Base-by-base conservation (phyloP, 2,329 filamentous ascomycete species). In the Hymenoscyphus salicellus region DNA sequence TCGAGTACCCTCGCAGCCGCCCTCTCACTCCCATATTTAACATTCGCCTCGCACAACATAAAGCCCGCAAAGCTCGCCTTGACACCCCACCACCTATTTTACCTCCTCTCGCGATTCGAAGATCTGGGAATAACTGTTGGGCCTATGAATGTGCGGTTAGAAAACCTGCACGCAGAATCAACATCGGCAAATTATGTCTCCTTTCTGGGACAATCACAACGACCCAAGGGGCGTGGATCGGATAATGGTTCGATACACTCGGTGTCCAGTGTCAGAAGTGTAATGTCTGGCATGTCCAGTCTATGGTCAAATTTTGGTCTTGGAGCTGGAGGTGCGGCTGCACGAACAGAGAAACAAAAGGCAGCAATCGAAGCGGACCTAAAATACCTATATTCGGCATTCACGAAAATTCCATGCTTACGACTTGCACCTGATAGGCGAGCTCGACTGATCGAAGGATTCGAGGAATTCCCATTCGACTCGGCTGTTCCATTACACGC, bases 381-480 rank as follows among this genome's bases (percentile, higher is more conserved):
- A 71, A 97, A 94, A 77, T 98, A 99, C 77, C 83, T 99, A 38
- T 99, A 97, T 80, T 98, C 95, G 52, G 92, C 95, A 64, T 99
- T 98, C 76, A 99, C 95, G 74, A 99, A 98, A 80, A 96, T 99
- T 55, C 95, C 95, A 0, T 97, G 92, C 74, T 82, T 99, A 68
- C 88, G 90, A 69, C 82, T 99, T 63, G 89, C 93, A 32, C 93
- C 93, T n/a, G 95, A 99, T 77, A 93, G 93, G 81, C 91, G 92
- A 70, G 93, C 94, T 58, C 89, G 90, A 61, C 82, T 97, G 66
- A 97, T 99, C 71, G 86, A 89, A 70, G 94, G 94, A 32, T 98
- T 95, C 75, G 95, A 99, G 78, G 94, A 97, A 78, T 99, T 98
- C 71, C 95, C 95, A 2, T 97, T 98, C 77, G 95, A 99, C 78